Evolutionary conservation across 148 eudicot genomes (phyloP).

Genomic region (Chenopodium album): DNA sequence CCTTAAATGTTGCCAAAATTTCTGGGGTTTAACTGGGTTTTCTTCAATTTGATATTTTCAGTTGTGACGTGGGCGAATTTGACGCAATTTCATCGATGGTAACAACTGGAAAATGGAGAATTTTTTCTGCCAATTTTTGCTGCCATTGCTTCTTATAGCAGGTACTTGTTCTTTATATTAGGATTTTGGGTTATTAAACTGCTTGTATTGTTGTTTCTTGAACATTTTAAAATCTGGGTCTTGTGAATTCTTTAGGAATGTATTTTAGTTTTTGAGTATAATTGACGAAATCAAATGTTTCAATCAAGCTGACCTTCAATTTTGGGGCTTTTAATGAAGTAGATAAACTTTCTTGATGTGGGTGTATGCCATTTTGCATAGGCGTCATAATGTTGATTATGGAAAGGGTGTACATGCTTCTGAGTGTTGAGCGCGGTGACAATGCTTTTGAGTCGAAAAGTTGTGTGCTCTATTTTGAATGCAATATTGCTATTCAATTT

Average conservation of each 20-base stretch:
- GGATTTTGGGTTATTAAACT: background rate
- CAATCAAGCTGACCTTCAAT: background rate
- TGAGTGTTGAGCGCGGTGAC: background rate
- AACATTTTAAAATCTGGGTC: background rate
- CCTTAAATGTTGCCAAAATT: background rate
- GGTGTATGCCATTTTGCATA: background rate
- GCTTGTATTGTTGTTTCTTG: background rate
- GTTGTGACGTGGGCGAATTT: background rate
- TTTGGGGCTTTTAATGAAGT: background rate
- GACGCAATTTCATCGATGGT: background rate
- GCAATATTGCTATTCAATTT: too few relatives aligned
- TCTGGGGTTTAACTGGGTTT: constrained; percentile 19
- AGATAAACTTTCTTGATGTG: background rate
- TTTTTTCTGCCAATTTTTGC: constrained; percentile 41
- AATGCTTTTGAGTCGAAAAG: too few relatives aligned
- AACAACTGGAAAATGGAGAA: constrained; percentile 39
- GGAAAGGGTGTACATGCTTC: background rate
- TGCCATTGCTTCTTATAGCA: constrained; percentile 60
- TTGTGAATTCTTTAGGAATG: background rate
- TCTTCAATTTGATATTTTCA: constrained; percentile 17
- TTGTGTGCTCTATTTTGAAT: too few relatives aligned
- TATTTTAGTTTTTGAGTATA: background rate
- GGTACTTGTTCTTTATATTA: constrained; percentile 31
- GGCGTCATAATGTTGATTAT: background rate
- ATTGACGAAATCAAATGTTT: background rate